These are phyloP conservation scores for Fusarium clavum DNA, from an alignment of 2,329 filamentous ascomycete species.

Conservation along the genomic window DNA sequence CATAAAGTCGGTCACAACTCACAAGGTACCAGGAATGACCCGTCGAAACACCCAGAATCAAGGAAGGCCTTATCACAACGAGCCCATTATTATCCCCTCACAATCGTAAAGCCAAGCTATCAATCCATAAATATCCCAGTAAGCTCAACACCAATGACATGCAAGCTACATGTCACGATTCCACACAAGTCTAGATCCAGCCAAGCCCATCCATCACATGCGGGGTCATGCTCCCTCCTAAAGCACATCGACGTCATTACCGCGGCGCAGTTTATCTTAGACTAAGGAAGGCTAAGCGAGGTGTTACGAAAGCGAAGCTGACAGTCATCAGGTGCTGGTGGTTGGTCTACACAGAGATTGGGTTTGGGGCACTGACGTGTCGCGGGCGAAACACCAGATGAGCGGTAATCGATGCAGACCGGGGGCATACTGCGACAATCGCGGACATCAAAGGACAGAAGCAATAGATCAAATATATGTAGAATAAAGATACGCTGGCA, in stretches of 20 bases:
- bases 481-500: conserved; percentile 23
- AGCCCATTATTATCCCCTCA: not conserved
- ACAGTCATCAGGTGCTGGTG: not conserved
- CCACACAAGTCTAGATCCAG: conserved; percentile 3
- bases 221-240: not conserved
- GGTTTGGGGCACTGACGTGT: conserved; percentile 5
- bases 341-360: not conserved
- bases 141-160: conserved; percentile 3
- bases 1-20: no score
- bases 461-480: not conserved
- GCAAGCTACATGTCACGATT: conserved; percentile 3
- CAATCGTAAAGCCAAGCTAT: not conserved
- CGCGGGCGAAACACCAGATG: not conserved
- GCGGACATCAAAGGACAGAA: no score
- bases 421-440: not conserved
- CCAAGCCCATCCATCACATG: not conserved
- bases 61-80: not conserved
- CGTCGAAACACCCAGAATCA: not conserved
- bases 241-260: not conserved
- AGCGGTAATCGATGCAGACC: not conserved
- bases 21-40: no score
- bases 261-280: not conserved
- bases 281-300: not conserved
- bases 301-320: not conserved
- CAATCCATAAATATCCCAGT: not conserved